Base-by-base conservation (phyloP, 106 monocot genomes). In the Triglochin maritima region DNA sequence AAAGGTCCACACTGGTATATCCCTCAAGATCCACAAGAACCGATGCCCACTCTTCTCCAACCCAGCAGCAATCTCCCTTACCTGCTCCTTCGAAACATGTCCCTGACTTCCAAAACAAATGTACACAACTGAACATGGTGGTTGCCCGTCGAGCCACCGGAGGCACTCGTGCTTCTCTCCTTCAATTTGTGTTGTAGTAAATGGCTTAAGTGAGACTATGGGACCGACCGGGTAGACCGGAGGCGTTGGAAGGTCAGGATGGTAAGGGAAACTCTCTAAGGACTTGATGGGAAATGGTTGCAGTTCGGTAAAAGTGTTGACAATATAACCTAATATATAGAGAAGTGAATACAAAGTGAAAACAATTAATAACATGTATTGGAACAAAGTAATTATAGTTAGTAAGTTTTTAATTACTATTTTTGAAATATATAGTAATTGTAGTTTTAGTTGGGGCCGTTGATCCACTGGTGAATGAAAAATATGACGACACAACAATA, bases 231-330 rank as follows among this genome's bases (percentile, higher is more conserved):
- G 44, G 49, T 43, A 53, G 4, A 78, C 51, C 4, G 70, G 57
- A 11, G 73, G 69, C 0, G 16, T 72, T 3, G 64, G 70, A 14
- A 64, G 64, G 16, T 44, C 60, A 0, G 77, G 56, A 12, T 70
- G 17, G 62, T 49, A 71, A 9, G 7, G 50, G 47, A 72, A 64
- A 0, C 72, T 59, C 0, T 5, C 64, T 7, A 84, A n/a, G 3
- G 71, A 69, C 57, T 57, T 46, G 7, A 84, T 10, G 0, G 15
- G 6, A 6, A 4, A 44, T 3, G 49, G 67, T 68, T 84, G 78
- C 10, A 84, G 55, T 67, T 81, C 81, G 4, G n/a, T 11, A 55
- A 76, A 81, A 1, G 84, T 78, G 70, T 87, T 84, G 4, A 81
- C 50, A 5, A 79, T 71, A 4, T 84, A 54, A 2, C 84, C 81